phyloP scores from a whole-genome alignment of 306 rosid species.

The Hippophae gyantsensis region DNA sequence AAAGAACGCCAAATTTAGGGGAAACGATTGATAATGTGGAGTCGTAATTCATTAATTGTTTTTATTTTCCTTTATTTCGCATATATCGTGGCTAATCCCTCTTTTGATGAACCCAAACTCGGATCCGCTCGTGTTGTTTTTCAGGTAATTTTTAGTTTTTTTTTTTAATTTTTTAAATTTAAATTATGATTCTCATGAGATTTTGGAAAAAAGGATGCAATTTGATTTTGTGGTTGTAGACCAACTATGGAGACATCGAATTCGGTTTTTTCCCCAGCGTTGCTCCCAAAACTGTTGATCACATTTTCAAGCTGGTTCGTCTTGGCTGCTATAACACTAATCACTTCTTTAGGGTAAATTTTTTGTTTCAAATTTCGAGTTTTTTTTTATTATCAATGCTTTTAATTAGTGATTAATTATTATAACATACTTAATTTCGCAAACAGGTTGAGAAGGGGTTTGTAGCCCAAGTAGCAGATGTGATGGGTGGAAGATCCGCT shows the following conservation, averaged over 20 bases:
- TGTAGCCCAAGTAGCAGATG: slow-evolving; percentile 96
- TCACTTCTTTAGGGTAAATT: slow-evolving; percentile 76
- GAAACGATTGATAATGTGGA: slow-evolving; percentile 29
- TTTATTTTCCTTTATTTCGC: slow-evolving; percentile 18
- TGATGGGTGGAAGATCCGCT: slow-evolving; percentile 57
- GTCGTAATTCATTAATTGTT: slow-evolving; percentile 16
- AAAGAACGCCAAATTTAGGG: slow-evolving; percentile 13
- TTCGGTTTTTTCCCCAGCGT: slow-evolving; percentile 85
- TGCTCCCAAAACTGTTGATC: slow-evolving; percentile 88
- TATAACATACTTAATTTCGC: slow-evolving; percentile 9
- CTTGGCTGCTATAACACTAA: slow-evolving; percentile 88
- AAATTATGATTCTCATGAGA: neutral
- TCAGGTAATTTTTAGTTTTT: slow-evolving; percentile 38
- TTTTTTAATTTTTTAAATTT: neutral
- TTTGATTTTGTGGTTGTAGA: slow-evolving; percentile 31
- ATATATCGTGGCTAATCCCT: slow-evolving; percentile 15
- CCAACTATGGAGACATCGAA: slow-evolving; percentile 85
- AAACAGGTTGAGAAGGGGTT: slow-evolving; percentile 81
- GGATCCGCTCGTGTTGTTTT: slow-evolving; percentile 80
- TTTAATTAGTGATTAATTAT: neutral
- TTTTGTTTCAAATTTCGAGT: neutral
- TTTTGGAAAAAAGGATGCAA: neutral
- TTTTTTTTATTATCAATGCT: neutral
- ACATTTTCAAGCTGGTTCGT: slow-evolving; percentile 84
- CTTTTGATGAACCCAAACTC: slow-evolving; percentile 36